Conservation (phyloP, 2,329 filamentous ascomycete species). For the Plectosphaerella plurivora region DNA sequence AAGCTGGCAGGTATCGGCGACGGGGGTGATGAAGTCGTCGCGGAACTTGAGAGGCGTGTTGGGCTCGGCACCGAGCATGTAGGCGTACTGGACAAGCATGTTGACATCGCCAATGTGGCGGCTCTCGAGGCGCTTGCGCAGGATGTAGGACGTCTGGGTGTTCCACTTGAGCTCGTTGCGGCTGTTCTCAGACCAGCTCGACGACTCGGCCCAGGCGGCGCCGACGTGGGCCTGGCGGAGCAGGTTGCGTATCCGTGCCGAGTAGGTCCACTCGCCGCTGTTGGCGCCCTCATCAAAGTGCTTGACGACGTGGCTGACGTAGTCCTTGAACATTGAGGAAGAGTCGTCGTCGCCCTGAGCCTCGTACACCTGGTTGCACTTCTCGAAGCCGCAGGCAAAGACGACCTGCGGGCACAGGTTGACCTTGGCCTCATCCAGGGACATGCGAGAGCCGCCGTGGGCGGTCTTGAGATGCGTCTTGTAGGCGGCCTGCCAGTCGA, state of each 20-base stretch:
- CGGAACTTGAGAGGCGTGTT: constrained; percentile 20
- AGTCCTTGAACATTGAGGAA: constrained; percentile 35
- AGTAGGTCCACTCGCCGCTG: constrained; percentile 38
- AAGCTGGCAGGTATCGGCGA: constrained; percentile 28
- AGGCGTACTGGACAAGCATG: constrained; percentile 32
- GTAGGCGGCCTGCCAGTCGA: constrained; percentile 44
- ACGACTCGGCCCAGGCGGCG: constrained; percentile 28
- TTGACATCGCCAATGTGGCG: constrained; percentile 35
- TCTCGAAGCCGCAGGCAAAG: constrained; percentile 43
- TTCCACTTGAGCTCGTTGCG: constrained; percentile 31
- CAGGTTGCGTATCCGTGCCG: constrained; percentile 38
- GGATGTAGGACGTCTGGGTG: constrained; percentile 33
- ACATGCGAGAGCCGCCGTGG: constrained; percentile 36
- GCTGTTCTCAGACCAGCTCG: constrained; percentile 17
- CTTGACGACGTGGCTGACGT: constrained; percentile 40
- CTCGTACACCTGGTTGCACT: constrained; percentile 39
- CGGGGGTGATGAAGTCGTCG: constrained; percentile 27
- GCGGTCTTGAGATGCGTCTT: constrained; percentile 40
- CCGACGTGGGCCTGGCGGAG: constrained; percentile 32
- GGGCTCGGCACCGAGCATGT: constrained; percentile 30
- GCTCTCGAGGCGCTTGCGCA: constrained; percentile 40
- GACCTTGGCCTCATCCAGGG: constrained; percentile 35
- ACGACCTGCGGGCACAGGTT: constrained; percentile 40
- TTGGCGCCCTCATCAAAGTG: constrained; percentile 39
- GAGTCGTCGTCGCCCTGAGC: constrained; percentile 33